Percentiles rank a stretch among this genome's conserved stretches.
These are phyloP conservation scores for Dicorynia guianensis DNA, from an alignment of 306 rosid genomes.

Conservation along the genomic window DNA sequence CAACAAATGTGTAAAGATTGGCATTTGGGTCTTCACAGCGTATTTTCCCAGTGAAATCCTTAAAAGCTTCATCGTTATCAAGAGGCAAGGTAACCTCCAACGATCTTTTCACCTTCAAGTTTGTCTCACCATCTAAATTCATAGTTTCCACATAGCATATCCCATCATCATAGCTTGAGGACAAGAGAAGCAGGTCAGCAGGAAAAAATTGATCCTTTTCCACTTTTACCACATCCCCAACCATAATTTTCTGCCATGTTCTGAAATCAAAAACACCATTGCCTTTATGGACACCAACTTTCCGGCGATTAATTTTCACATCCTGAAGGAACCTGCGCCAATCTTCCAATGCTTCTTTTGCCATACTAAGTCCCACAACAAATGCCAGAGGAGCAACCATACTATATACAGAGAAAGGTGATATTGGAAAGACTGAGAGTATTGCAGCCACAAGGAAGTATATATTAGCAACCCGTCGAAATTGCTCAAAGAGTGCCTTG, in stretches of 20 bases:
- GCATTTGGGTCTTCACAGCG: conserved; percentile 96
- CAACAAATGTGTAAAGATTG: conserved; percentile 86
- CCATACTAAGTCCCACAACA: conserved; percentile 99
- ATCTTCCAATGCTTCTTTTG: conserved; percentile 93
- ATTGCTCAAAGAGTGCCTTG: conserved; percentile 97
- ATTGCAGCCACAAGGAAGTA: conserved; percentile 93
- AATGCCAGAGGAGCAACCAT: conserved; percentile 95
- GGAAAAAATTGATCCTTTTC: conserved; percentile 97
- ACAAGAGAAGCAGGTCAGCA: conserved; percentile 87
- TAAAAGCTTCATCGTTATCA: conserved; percentile 71
- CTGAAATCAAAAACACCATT: conserved; percentile 65
- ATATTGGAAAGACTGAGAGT: conserved; percentile 77
- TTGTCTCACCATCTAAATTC: conserved; percentile 99
- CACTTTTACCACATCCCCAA: conserved; percentile 89
- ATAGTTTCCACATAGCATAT: conserved; percentile 98
- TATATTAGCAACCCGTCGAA: conserved; percentile 91
- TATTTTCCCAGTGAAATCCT: conserved; percentile 74
- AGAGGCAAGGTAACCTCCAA: conserved; percentile 84
- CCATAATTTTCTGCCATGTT: conserved; percentile 80
- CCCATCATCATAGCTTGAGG: conserved; percentile 94
- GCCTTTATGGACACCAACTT: conserved; percentile 72
- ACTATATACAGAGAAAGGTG: conserved; percentile 77
- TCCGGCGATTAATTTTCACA: conserved; percentile 80
- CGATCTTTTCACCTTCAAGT: conserved; percentile 91
- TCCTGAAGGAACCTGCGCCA: conserved; percentile 90